A percentile compares a stretch with the other conserved stretches of the same genome.
phyloP scores from a whole-genome alignment of 2,329 filamentous ascomycete species.

The Penicillium concentricum region DNA sequence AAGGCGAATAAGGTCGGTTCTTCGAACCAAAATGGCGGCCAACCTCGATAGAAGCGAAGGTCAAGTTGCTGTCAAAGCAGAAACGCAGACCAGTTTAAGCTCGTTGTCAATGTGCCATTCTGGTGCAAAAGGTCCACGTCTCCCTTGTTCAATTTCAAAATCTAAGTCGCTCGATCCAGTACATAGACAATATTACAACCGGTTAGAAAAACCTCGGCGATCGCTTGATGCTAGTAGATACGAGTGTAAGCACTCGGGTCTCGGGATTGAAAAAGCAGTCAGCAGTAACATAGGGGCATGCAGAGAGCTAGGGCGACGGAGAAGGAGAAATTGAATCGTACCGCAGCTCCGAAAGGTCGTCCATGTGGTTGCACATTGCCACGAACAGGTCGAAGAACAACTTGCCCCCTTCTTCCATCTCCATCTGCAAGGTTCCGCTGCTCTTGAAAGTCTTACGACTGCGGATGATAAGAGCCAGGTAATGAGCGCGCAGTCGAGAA shows the following conservation, averaged over 20 bases:
- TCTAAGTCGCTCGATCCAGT: conserved; percentile 33
- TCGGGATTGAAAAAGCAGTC: conserved; percentile 9
- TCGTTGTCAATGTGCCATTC: conserved; percentile 37
- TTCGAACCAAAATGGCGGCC: conserved; percentile 47
- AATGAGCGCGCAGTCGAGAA: conserved; percentile 90
- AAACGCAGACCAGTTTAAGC: conserved; percentile 23
- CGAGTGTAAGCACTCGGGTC: conserved; percentile 18
- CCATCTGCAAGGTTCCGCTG: conserved; percentile 97
- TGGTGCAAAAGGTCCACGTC: conserved; percentile 28
- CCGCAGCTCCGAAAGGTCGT: conserved; percentile 88
- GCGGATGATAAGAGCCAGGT: conserved; percentile 94
- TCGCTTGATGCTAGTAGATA: conserved; percentile 47
- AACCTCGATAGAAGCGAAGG: conserved; percentile 47
- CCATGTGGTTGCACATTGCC: conserved; percentile 96
- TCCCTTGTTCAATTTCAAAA: conserved; percentile 22
- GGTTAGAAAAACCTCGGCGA: conserved; percentile 55
- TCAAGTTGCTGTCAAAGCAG: conserved; percentile 29
- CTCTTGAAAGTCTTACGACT: conserved; percentile 97
- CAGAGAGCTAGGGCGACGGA: conserved; percentile 10
- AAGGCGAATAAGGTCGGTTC: conserved; percentile 30
- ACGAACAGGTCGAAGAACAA: conserved; percentile 98
- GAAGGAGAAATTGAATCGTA: conserved; percentile 49
- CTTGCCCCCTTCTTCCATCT: conserved; percentile 94
- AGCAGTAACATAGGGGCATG: conserved; percentile 21
- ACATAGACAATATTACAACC: conserved; percentile 17